Base-by-base conservation (phyloP, 169 alveolate species). In the Cryptosporidium bovis region DNA sequence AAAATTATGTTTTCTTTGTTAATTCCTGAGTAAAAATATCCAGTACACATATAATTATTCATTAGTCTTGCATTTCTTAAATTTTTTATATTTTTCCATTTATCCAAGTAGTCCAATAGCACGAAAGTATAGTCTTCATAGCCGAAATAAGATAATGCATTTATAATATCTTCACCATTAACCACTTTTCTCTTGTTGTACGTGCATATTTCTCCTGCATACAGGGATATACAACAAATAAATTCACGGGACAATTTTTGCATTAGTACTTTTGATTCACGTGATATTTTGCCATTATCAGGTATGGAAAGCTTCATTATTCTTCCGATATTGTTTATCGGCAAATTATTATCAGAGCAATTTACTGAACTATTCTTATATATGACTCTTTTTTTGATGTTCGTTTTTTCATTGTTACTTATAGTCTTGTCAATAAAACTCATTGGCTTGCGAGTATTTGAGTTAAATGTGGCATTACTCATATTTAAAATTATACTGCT, bases 141-240 rank as follows among this genome's bases (percentile, higher is more conserved):
- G 7, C 66, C 83, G 44, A 46, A 68, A 10, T 51, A 46, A 51
- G 83, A 68, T 51, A 68, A 68, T 29, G 83, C 66, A 50, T 68
- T 51, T 48, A 68, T 68, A 24, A 68, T 68, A 29, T 68, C 83
- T n/a, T 68, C 83, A 68, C 83, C 83, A 68, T 51, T 68, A 24
- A 68, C 33, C 5, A 68, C 66, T 34, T 56, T 40, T 51, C 83
- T 51, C n/a, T 68, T 68, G 36, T 68, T 68, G 13, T 44, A 29
- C 1, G 83, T 24, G 31, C 83, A 68, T 44, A 68, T 31, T 27
- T 31, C 50, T 7, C 66, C 83, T 50, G 83, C 83, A 7, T 51
- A n/a, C 0, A 29, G 34, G 48, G 83, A 68, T 18, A 48, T 24
- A 51, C 51, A 50, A 15, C 48, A 60, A 68, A 68, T 68, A 50